Evolutionary conservation across 1,139 yeast species (phyloP), one percentile per base, ranked within the genome.

Genomic region (Pichia sp.): DNA sequence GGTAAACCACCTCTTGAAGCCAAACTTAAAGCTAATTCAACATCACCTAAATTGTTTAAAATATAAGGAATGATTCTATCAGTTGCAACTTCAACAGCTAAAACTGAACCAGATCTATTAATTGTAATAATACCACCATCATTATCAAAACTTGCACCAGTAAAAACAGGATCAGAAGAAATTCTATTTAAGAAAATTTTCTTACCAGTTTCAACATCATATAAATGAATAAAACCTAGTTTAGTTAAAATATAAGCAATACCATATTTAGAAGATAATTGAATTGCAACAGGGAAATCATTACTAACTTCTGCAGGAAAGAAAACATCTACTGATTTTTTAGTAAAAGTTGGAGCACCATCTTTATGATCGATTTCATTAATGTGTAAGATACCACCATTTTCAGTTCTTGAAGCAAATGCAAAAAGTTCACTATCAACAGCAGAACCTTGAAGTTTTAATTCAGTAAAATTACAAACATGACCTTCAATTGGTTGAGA

Each of bases 401-500:
- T 80, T 37, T 85, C 85, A 45, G 83, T 78, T 63, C 94, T 81
- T 66, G 88, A 87, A 60, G 89, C 91, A 65, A 86, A 82, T 24
- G 82, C 78, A 63, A 93, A 91, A 29, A 91, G 79, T 64, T 87
- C 88, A 38, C 95, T 85, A 45, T 89, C 93, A 27, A 71, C 64
- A 20, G 78, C 55, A 33, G 89, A 87, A 39, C 89, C 91, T 42
- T 78, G 81, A 53, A 89, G 70, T 50, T 80, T 73, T 50, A 91
- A 65, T 45, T 74, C 70, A 40, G 95, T 89, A 66, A 93, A 93
- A 39, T 80, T 79, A 46, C 95, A 91, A 42, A 94, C 97, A 63
- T 93, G 98, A 53, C 98, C 98, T 61, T 93, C 97, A 56, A 93
- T 87, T 23, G 95, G 93, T 68, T 93, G 99, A 15, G 97, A 88